These are phyloP conservation scores for Bothriochloa decipiens DNA, from an alignment of 176 grass and related monocot genomes.

Conservation along the genomic window DNA sequence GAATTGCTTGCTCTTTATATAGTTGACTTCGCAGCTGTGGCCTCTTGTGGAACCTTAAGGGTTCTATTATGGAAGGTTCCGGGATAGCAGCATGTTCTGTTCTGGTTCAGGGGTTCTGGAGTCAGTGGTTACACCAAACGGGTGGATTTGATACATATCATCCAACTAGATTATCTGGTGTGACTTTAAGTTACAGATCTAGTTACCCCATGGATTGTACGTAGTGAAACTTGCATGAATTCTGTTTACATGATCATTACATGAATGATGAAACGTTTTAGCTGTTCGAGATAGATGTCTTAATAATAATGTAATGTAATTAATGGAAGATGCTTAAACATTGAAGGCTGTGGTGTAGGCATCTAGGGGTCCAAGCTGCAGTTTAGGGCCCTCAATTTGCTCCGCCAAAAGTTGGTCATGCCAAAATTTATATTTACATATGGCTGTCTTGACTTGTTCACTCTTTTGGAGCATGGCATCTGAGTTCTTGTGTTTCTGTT, in stretches of 20 bases:
- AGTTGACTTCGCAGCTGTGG: not conserved
- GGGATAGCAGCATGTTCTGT: not conserved
- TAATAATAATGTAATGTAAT: not conserved
- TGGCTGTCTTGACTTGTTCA: not conserved
- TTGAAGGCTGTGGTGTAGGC: not conserved
- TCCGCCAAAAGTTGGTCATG: not conserved
- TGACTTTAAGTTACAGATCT: not conserved
- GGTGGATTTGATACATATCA: not conserved
- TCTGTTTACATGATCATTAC: not conserved
- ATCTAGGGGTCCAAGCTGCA: not conserved
- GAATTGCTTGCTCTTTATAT: not conserved
- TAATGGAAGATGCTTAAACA: not conserved
- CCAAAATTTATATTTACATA: not conserved
- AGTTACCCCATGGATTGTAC: not conserved
- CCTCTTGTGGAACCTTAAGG: not conserved
- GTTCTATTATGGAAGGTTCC: not conserved
- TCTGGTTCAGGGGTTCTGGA: not conserved
- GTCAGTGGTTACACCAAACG: not conserved
- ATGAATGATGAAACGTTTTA: not conserved
- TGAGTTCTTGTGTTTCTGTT: not conserved
- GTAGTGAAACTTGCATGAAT: not conserved
- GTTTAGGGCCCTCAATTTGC: not conserved
- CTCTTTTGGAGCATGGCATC: not conserved
- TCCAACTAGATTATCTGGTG: not conserved
- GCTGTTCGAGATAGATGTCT: not conserved